Base-by-base conservation (phyloP, 257 asterid genomes). In the Solanum verrucosum region DNA sequence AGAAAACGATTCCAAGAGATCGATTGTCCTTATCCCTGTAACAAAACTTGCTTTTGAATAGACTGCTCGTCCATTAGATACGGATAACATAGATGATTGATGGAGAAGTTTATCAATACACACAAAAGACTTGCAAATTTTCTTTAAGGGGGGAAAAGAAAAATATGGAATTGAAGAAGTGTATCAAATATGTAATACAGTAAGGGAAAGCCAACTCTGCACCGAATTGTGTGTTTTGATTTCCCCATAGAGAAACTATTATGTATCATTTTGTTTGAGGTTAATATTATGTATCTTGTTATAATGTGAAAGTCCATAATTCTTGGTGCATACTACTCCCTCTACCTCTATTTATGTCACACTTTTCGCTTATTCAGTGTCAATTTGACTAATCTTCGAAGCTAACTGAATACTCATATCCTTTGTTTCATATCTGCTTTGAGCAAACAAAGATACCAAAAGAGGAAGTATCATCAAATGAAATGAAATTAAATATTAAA, bases 1-100 rank as follows among this genome's bases (percentile, higher is more conserved):
- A 94, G 94, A 91, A 93, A 90, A 59, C 90, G 93, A 40, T 96
- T 96, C 90, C 97, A 94, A 87, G 91, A 88, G 96, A 94, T 93
- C 2, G 98, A 94, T 63, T 96, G 99, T 68, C 94, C 98, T 31
- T 96, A 93, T 49, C 99, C 99, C 21, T 96, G 98, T 52, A 98
- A 96, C 92, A 93, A 87, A 88, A 96, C 98, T 78, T 96, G 99
- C 90, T 89, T 95, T 94, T 73, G 95, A 94, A 25, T 77, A 90
- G 1, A 65, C 89, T 5, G 94, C 90, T 20, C 88, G 86, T 33
- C 89, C 92, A 40, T 38, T 35, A 84, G 81, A 72, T 85, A 29
- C 23, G 11, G 40, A 59, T 37, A 21, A 70, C 35, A 73, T 15
- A 52, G 84, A 13, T 49, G 46, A 86, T 23, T 86, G 27, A 12